Evolutionary conservation across 768 basidiomycete genomes (phyloP).

Genomic region (Kwoniella bestiolae): DNA sequence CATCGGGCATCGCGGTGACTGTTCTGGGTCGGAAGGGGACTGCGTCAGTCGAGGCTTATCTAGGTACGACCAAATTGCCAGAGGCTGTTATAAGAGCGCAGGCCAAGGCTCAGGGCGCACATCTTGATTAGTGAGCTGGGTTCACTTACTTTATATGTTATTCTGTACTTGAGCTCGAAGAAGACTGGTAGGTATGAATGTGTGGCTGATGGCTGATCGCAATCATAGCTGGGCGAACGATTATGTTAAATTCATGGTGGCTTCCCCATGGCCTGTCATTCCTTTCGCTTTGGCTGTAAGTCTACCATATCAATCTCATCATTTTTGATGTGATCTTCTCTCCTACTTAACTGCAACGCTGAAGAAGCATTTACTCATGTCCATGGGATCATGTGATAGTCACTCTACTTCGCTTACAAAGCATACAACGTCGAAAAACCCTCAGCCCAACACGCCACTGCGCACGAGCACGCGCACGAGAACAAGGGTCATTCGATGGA

Average conservation of each 20-base stretch:
- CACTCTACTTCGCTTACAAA: conserved; percentile 10
- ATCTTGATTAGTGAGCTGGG: conserved; percentile 16
- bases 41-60: conserved; percentile 15
- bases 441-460: not conserved
- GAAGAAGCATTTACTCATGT: not conserved
- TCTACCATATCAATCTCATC: not conserved
- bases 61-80: conserved; percentile 20
- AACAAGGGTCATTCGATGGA: not conserved
- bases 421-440: conserved; percentile 16
- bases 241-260: conserved; percentile 24
- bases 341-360: no score
- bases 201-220: not conserved
- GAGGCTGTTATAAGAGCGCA: conserved; percentile 19
- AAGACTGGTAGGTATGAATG: no score
- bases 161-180: not conserved
- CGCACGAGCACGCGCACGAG: not conserved
- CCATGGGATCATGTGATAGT: not conserved
- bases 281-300: conserved; percentile 15
- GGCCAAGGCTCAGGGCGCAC: conserved; percentile 5
- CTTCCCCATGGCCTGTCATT: conserved; percentile 14
- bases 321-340: no score
- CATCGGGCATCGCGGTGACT: conserved; percentile 27
- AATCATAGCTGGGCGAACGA: conserved; percentile 13
- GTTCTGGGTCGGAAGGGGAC: conserved; percentile 17
- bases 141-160: not conserved